Evolutionary conservation across 2,329 filamentous ascomycete genomes (phyloP), one percentile per base, ranked within the genome.

Genomic region (Paracamarosporium sp.): DNA sequence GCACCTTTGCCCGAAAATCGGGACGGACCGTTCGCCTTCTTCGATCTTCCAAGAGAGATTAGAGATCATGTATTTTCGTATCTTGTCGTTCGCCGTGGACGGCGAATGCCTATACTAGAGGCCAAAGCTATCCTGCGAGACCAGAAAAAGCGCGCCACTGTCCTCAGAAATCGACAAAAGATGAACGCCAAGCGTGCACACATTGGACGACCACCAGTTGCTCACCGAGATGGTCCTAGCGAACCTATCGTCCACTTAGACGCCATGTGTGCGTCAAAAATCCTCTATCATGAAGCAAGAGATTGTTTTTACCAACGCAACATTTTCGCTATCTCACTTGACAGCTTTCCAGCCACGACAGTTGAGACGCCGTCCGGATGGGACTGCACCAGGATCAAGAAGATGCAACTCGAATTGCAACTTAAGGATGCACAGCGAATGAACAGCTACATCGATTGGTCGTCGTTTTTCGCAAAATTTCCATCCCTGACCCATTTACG

Each of bases 401-500:
- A 58, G 30, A 47, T 73, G 28, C 66, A 71, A 30, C 52, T 72
- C 4, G 69, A 72, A 30, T 22, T 73, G 0, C 68, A 72, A 33
- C 50, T 73, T 7, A 73, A 73, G 38, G 69, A 73, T n/a, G 60
- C 69, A 7, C 62, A 68, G 47, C 58, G 70, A 15, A 73, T 72
- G 71, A 71, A 72, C 52, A 66, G 60, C 25, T 72, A 71, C 36
- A 61, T 71, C n/a, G 65, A 73, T 56, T 73, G 71, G 71, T 40
- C 53, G 0, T 59, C 64, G 4, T 68, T 72, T 46, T 70, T 72
- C 50, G 57, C 64, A 13, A 33, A 56, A 0, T 68, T 73, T 17
- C 48, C 67, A 0, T 57, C 64, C 0, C 51, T 72, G 5, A 59
- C 64, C 1, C 66, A 65, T 25, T 46, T 72, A 5, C 65, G 65